Percentiles rank a stretch among this genome's conserved stretches.
phyloP scores from a whole-genome alignment of 306 rosid species.

The Inga leiocalycina region DNA sequence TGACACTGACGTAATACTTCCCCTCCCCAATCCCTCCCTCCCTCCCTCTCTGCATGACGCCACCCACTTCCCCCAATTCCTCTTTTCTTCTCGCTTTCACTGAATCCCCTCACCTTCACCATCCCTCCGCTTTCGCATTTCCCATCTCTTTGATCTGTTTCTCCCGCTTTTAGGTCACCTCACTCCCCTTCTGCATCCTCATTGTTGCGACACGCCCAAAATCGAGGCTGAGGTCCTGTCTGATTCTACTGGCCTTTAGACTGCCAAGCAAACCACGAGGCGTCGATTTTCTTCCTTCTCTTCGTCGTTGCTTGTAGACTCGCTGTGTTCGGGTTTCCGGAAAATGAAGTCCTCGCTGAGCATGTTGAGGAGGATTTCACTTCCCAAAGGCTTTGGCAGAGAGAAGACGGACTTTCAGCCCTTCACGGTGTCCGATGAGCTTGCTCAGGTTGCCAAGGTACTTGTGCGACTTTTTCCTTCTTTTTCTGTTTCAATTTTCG shows the following conservation, averaged over 20 bases:
- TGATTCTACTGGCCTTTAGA: neutral
- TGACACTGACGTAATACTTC: neutral
- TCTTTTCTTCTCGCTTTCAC: too few relatives aligned
- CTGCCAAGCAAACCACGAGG: neutral
- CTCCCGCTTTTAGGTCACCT: slow-evolving; percentile 50
- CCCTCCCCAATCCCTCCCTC: neutral
- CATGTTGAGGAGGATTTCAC: slow-evolving; percentile 60
- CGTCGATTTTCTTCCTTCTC: neutral
- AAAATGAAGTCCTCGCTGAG: slow-evolving; percentile 74
- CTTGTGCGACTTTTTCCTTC: neutral
- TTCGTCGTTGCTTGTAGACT: slow-evolving; percentile 13
- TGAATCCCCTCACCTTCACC: neutral
- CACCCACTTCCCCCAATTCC: neutral
- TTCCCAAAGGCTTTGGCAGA: slow-evolving; percentile 53
- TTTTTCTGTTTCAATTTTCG: neutral
- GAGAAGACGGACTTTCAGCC: slow-evolving; percentile 61
- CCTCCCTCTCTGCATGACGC: neutral
- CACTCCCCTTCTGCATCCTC: slow-evolving; percentile 10
- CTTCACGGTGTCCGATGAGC: slow-evolving; percentile 61
- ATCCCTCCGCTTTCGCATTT: slow-evolving; percentile 24
- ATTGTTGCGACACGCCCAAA: slow-evolving; percentile 36
- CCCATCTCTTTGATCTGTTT: slow-evolving; percentile 43
- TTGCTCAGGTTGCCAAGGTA: slow-evolving; percentile 75
- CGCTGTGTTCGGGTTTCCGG: slow-evolving; percentile 40
- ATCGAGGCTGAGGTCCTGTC: neutral